Evolutionary conservation across 805 yeast species (phyloP).

Genomic region (Teunomyces cretensis): DNA sequence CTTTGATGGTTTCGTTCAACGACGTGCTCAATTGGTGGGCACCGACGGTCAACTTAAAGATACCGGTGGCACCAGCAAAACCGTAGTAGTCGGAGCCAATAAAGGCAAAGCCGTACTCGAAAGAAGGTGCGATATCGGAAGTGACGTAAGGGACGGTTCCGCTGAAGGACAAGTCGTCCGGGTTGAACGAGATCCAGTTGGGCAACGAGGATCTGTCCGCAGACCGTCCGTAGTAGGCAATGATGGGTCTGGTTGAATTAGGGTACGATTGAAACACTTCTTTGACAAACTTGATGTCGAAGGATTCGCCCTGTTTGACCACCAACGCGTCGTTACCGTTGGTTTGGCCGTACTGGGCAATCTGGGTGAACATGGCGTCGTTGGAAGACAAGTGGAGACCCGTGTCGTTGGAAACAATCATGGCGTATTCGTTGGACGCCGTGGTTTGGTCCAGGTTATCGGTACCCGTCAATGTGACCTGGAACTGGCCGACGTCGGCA

Average conservation of each 20-base stretch:
- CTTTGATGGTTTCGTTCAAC: conserved; percentile 50
- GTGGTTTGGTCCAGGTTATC: conserved; percentile 53
- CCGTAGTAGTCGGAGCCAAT: conserved; percentile 81
- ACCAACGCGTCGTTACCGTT: conserved; percentile 77
- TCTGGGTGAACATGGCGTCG: conserved; percentile 49
- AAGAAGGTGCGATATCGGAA: conserved; percentile 86
- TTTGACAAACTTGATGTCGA: conserved; percentile 62
- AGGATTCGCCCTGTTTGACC: conserved; percentile 64
- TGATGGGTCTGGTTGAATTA: conserved; percentile 48
- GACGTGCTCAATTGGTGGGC: conserved; percentile 80
- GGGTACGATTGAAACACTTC: conserved; percentile 52
- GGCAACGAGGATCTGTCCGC: conserved; percentile 85
- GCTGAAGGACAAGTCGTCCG: conserved; percentile 59
- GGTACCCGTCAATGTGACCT: conserved; percentile 59
- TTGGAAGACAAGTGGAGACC: conserved; percentile 51
- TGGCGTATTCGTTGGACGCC: conserved; percentile 49
- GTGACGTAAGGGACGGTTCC: conserved; percentile 90
- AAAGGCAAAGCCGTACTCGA: conserved; percentile 63
- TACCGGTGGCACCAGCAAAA: conserved; percentile 65
- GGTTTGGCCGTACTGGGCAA: conserved; percentile 67
- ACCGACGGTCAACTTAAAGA: conserved; percentile 77
- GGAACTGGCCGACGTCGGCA: conserved; percentile 43
- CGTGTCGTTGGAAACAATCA: conserved; percentile 58
- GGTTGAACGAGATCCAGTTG: conserved; percentile 78
- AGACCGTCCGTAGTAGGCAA: conserved; percentile 79